Conservation (phyloP, 2,329 filamentous ascomycete species). For the Phyllosticta paracitricarpa region DNA sequence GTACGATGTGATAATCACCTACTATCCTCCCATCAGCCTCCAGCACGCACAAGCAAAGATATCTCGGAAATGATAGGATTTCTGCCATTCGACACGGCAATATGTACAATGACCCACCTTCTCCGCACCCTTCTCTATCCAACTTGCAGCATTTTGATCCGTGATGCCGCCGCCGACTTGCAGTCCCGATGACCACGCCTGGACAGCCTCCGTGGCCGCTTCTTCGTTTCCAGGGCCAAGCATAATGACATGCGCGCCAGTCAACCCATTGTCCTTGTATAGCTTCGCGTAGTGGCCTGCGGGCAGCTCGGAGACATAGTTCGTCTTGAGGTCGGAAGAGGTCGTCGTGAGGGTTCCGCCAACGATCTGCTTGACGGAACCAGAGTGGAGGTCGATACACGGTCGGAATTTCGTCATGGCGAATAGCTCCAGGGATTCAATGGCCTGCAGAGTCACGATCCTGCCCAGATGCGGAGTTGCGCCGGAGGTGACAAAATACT, state of each 20-base stretch:
- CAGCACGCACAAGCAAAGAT: neutral
- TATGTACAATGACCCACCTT: constrained; percentile 52
- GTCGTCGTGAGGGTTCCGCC: constrained; percentile 64
- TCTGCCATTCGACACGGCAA: neutral
- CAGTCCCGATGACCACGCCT: constrained; percentile 66
- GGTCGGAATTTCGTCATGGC: constrained; percentile 87
- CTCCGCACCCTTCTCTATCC: constrained; percentile 80
- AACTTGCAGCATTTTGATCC: constrained; percentile 70
- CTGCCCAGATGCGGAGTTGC: neutral
- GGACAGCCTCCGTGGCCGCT: constrained; percentile 67
- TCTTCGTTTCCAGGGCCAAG: constrained; percentile 78
- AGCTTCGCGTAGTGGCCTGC: constrained; percentile 71
- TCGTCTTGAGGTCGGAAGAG: constrained; percentile 58
- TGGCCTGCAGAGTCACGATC: neutral
- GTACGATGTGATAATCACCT: constrained; percentile 96
- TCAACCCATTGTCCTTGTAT: constrained; percentile 64
- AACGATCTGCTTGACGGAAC: constrained; percentile 96
- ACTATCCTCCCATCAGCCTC: constrained; percentile 22
- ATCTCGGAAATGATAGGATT: neutral
- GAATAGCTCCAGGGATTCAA: neutral
- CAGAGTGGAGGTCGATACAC: constrained; percentile 96
- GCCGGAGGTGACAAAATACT: neutral
- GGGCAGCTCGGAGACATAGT: constrained; percentile 79
- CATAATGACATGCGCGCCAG: constrained; percentile 92
- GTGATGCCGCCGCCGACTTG: constrained; percentile 94